These are phyloP conservation scores for Syzygium syzygioides DNA, from an alignment of 441 rosid genomes.

Conservation along the genomic window DNA sequence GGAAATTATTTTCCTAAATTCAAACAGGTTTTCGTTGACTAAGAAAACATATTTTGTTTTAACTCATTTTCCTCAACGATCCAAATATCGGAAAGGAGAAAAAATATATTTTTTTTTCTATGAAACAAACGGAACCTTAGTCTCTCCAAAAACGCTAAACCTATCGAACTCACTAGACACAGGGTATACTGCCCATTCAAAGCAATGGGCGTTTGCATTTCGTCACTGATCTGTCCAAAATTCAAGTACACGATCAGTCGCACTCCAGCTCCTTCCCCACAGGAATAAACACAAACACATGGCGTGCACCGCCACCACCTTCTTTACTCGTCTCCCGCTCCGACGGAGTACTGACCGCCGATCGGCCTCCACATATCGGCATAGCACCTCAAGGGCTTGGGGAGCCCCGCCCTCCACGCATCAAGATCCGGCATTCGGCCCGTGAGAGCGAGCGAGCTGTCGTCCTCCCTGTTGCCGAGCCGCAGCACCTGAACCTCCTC, in stretches of 20 bases:
- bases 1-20: too few relatives aligned
- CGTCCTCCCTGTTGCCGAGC: slow-evolving; percentile 49
- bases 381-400: slow-evolving; percentile 39
- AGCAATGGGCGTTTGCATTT: not conserved
- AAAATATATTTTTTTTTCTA: too few relatives aligned
- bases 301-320: not conserved
- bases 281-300: slow-evolving; percentile 22
- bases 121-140: too few relatives aligned
- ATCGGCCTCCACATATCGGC: slow-evolving; percentile 66
- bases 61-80: too few relatives aligned
- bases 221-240: not conserved
- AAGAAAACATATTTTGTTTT: too few relatives aligned
- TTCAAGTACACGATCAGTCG: not conserved
- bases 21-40: too few relatives aligned
- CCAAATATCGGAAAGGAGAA: too few relatives aligned
- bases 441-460: slow-evolving; percentile 64
- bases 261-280: not conserved
- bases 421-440: slow-evolving; percentile 57
- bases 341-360: slow-evolving; percentile 1
- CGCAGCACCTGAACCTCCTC: slow-evolving; percentile 40
- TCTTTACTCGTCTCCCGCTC: not conserved
- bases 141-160: not conserved
- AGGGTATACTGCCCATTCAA: not conserved
- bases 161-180: not conserved
- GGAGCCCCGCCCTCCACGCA: slow-evolving; percentile 51